Evolutionary conservation across 768 basidiomycete genomes (phyloP), one percentile per base, ranked within the genome.

Genomic region (Boletus subparvulus): DNA sequence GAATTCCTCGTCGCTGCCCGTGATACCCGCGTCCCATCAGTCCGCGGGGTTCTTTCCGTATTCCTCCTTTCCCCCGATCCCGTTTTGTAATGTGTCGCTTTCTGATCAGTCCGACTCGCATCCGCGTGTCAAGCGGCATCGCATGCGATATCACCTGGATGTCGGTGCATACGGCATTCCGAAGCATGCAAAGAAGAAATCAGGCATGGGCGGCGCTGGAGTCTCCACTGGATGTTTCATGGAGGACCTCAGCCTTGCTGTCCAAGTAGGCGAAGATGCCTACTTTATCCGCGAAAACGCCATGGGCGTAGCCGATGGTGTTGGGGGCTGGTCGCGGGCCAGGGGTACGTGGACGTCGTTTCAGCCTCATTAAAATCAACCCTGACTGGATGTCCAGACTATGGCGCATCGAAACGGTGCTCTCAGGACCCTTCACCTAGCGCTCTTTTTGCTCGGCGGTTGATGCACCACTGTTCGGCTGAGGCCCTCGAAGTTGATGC

Each of bases 291-390:
- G 83, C 6, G 82, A 86, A 55, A 90, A 94, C 66, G 90, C 92
- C 7, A 87, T 98, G 78, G 95, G 95, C 17, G 88, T 98, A 10
- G 92, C 94, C 4, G 95, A 98, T 68, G 95, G 95, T 32, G 95
- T 98, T 1, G 95, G 95, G 0, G 94, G 94, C 0, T 97, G 94
- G 94, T 80, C 86, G 9, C 72, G 77, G 55, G 66, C 70, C 37
- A 78, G 64, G 55, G 71, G 69, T 65, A 54, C 69, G 77, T 78
- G 63, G 19, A 73, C 64, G 12, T 54, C 58, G 30, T 28, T 35
- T 50, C 11, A 6, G 10, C 37, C 4, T 19, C 13, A 55, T 58
- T 43, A 55, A 64, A 57, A 48, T 41, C 48, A 50, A 59, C 41
- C 49, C 61, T 41, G 45, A 66, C 26, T 32, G 24, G 7, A 46